Evolutionary conservation across 371 early-diverging fungal genomes (phyloP).

Genomic region (Mortierella sp.): DNA sequence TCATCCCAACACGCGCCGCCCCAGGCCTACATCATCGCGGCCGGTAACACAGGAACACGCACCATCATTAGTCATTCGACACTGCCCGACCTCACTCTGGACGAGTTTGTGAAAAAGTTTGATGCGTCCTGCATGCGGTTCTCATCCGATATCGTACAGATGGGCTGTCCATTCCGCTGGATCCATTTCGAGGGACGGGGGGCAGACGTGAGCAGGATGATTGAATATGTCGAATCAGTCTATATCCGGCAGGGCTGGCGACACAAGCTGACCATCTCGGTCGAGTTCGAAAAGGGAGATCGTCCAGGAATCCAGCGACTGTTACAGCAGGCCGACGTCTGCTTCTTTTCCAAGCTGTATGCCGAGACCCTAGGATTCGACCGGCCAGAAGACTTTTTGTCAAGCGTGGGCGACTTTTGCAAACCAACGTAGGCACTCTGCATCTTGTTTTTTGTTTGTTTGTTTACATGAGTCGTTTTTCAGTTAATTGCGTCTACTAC

Average conservation of each 20-base stretch:
- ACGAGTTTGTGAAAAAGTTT: slow-evolving; percentile 62
- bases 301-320: slow-evolving; percentile 68
- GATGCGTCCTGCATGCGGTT: slow-evolving; percentile 39
- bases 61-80: slow-evolving; percentile 76
- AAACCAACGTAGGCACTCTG: slow-evolving; percentile 61
- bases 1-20: slow-evolving; percentile 59
- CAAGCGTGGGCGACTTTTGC: slow-evolving; percentile 58
- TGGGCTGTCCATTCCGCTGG: slow-evolving; percentile 60
- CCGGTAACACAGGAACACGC: slow-evolving; percentile 63
- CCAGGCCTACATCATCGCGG: slow-evolving; percentile 75
- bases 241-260: slow-evolving; percentile 60
- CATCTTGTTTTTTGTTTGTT: neutral
- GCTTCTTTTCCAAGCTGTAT: slow-evolving; percentile 77
- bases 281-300: slow-evolving; percentile 79
- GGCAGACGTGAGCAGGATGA: slow-evolving; percentile 64
- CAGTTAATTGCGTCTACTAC: neutral
- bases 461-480: neutral
- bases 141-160: slow-evolving; percentile 21
- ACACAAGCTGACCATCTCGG: slow-evolving; percentile 66
- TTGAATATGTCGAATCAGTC: slow-evolving; percentile 65
- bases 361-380: slow-evolving; percentile 71
- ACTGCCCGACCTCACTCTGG: slow-evolving; percentile 63
- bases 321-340: slow-evolving; percentile 70
- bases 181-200: slow-evolving; percentile 82
- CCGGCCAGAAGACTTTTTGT: slow-evolving; percentile 61